Evolutionary conservation across 106 monocot species (phyloP).

Genomic region (Allium cepa): DNA sequence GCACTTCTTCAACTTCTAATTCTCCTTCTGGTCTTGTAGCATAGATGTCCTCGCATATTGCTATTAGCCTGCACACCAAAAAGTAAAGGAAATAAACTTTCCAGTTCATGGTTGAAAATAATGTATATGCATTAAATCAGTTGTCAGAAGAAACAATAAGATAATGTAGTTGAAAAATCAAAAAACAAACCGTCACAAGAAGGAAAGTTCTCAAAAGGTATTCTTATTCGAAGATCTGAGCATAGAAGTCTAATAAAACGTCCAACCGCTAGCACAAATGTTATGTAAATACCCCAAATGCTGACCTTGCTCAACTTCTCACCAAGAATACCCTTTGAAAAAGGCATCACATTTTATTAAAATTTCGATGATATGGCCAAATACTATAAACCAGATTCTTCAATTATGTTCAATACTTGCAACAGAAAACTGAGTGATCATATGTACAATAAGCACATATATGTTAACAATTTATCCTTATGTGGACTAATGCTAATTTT

Average conservation of each 20-base stretch:
- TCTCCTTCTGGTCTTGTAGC: slow-evolving; percentile 90
- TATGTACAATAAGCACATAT: too few relatives aligned
- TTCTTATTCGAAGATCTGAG: slow-evolving; percentile 95
- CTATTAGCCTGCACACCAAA: slow-evolving; percentile 46
- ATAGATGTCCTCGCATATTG: slow-evolving; percentile 94
- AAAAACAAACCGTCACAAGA: slow-evolving; percentile 74
- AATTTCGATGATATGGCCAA: too few relatives aligned
- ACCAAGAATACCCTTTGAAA: slow-evolving; percentile 91
- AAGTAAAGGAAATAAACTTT: neutral
- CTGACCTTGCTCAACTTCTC: slow-evolving; percentile 95
- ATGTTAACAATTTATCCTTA: too few relatives aligned
- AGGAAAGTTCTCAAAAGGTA: slow-evolving; percentile 96
- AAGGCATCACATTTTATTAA: neutral
- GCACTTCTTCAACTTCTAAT: slow-evolving; percentile 91
- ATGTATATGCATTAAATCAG: too few relatives aligned
- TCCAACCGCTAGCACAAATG: slow-evolving; percentile 94
- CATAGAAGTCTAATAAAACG: slow-evolving; percentile 94
- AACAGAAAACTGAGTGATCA: too few relatives aligned
- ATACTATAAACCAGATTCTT: too few relatives aligned
- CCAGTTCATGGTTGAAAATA: too few relatives aligned
- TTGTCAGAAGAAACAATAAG: too few relatives aligned
- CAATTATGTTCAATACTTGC: too few relatives aligned
- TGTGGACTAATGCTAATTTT: too few relatives aligned
- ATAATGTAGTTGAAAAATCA: too few relatives aligned
- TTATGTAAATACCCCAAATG: slow-evolving; percentile 96